Percentiles rank a stretch among this genome's conserved stretches.
These are phyloP conservation scores for Selaginella moellendorffii DNA, from an alignment of 75 land plant genomes.

Conservation along the genomic window DNA sequence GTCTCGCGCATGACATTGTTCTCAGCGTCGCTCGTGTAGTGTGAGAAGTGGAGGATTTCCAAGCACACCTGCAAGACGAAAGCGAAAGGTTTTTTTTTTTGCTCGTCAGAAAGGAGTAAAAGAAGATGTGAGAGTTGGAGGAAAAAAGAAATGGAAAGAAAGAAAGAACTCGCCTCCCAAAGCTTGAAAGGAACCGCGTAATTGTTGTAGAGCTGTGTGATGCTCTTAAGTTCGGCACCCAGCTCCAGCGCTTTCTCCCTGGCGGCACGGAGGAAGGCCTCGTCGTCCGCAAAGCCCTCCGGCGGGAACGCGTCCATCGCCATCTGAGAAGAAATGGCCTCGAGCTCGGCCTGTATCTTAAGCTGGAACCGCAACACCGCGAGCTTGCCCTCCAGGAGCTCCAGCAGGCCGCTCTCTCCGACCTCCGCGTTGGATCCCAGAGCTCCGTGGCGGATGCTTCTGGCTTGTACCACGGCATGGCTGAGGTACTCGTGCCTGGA, in stretches of 20 bases:
- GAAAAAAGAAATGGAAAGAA: not conserved
- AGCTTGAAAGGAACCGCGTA: constrained; percentile 3
- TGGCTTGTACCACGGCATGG: not conserved
- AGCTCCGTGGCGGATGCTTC: constrained; percentile 6
- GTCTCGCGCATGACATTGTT: constrained; percentile 7
- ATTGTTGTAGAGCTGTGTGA: constrained; percentile 4
- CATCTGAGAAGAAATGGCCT: not conserved
- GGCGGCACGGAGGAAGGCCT: not conserved
- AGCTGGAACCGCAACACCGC: constrained; percentile 2
- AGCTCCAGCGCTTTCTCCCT: not conserved
- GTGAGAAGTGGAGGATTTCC: constrained; percentile 4
- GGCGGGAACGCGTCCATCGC: not conserved
- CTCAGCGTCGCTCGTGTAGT: constrained; percentile 1
- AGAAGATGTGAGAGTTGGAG: no score
- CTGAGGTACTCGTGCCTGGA: constrained; percentile 1
- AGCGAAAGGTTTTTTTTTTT: no score
- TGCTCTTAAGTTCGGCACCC: constrained; percentile 1
- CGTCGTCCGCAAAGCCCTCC: not conserved
- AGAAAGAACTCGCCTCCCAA: constrained; percentile 1
- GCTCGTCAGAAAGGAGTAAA: no score
- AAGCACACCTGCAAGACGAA: constrained; percentile 10
- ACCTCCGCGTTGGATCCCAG: not conserved
- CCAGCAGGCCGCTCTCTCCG: constrained; percentile 1
- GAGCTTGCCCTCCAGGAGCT: constrained; percentile 8
- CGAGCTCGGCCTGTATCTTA: constrained; percentile 2